A percentile compares a stretch with the other conserved stretches of the same genome.
These are phyloP conservation scores for Globisporangium spinosum DNA, from an alignment of 352 stramenopile genomes.

Conservation along the genomic window DNA sequence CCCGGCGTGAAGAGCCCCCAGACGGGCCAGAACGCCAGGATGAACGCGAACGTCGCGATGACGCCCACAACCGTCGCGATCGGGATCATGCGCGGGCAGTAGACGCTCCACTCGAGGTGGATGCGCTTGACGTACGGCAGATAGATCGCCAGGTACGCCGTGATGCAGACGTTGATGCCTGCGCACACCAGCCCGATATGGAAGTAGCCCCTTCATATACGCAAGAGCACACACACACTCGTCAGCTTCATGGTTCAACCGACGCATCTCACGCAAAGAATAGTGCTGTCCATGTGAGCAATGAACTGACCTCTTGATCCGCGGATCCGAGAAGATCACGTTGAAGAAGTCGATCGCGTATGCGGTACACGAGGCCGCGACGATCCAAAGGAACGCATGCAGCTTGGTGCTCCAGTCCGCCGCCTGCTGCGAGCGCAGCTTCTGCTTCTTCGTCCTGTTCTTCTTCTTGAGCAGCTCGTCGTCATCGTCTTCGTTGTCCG, in stretches of 20 bases:
- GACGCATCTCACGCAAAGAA: neutral
- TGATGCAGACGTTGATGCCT: slow-evolving; percentile 84
- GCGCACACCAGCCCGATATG: slow-evolving; percentile 74
- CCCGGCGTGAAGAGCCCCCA: slow-evolving; percentile 91
- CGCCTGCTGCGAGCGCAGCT: slow-evolving; percentile 40
- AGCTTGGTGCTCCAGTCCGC: slow-evolving; percentile 67
- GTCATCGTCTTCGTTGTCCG: slow-evolving; percentile 25
- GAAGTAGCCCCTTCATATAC: slow-evolving; percentile 62
- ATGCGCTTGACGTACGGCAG: slow-evolving; percentile 83
- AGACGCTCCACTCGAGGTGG: slow-evolving; percentile 87
- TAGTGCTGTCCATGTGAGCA: neutral
- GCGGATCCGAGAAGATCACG: slow-evolving; percentile 60
- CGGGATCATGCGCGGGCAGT: slow-evolving; percentile 91
- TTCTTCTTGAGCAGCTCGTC: slow-evolving; percentile 32
- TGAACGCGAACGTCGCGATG: slow-evolving; percentile 65
- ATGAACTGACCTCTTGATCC: slow-evolving; percentile 38
- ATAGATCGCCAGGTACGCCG: slow-evolving; percentile 83
- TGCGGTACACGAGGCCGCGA: slow-evolving; percentile 38
- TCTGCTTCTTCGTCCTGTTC: slow-evolving; percentile 15
- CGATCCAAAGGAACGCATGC: slow-evolving; percentile 72
- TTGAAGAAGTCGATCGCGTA: slow-evolving; percentile 74
- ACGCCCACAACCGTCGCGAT: slow-evolving; percentile 72
- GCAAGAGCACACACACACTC: slow-evolving; percentile 1
- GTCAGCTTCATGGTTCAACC: neutral
- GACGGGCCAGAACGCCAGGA: slow-evolving; percentile 88